A percentile compares a stretch with the other conserved stretches of the same genome.
Conservation (phyloP, 1,139 yeast species). For the Lodderomyces beijingensis region DNA sequence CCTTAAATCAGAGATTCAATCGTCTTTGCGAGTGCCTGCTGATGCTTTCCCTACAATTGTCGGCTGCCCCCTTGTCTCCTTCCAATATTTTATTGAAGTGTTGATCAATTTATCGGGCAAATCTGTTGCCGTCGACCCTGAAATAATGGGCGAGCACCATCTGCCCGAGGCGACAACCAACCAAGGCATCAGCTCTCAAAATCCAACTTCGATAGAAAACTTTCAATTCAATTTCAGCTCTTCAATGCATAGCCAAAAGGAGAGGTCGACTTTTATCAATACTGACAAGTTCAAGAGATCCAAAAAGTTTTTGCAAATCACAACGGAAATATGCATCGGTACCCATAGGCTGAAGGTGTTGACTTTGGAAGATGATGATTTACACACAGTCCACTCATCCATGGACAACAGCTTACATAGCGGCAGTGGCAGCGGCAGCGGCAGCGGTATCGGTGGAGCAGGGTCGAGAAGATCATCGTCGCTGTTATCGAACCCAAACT, state of each 20-base stretch:
- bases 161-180: conserved; percentile 7
- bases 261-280: conserved; percentile 53
- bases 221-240: conserved; percentile 31
- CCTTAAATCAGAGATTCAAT: conserved; percentile 52
- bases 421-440: background rate
- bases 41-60: conserved; percentile 84
- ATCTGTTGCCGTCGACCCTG: conserved; percentile 32
- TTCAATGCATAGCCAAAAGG: conserved; percentile 23
- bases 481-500: conserved; percentile 11
- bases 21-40: conserved; percentile 70
- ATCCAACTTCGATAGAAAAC: conserved; percentile 14
- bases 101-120: conserved; percentile 61
- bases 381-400: conserved; percentile 1
- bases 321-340: conserved; percentile 77
- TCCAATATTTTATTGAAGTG: conserved; percentile 82
- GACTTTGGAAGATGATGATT: conserved; percentile 1
- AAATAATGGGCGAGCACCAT: conserved; percentile 11
- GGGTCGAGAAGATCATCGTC: conserved; percentile 21
- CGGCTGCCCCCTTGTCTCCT: conserved; percentile 69
- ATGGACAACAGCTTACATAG: conserved; percentile 1
- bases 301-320: conserved; percentile 72
- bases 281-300: conserved; percentile 73
- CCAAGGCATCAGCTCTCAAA: conserved; percentile 3
- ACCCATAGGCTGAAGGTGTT: conserved; percentile 51
- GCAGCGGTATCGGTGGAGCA: conserved; percentile 6